phyloP scores from a whole-genome alignment of 108 stramenopile genomes.

The Nitzschia sp. region DNA sequence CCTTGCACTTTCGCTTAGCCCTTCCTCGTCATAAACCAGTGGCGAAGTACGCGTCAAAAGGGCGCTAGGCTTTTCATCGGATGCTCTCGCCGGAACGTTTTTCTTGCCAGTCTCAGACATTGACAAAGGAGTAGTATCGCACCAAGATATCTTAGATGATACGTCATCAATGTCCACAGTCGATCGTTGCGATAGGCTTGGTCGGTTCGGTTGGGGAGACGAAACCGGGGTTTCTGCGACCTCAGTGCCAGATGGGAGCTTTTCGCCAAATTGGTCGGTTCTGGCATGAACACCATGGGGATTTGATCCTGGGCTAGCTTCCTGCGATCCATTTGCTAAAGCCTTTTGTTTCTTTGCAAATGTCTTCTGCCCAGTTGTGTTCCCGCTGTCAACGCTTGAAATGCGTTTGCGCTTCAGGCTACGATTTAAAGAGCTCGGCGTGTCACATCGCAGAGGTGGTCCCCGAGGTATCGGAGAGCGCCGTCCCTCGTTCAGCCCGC shows the following conservation, averaged over 20 bases:
- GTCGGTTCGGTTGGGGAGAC: background rate
- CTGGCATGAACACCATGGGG: background rate
- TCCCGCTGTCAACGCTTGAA: no score
- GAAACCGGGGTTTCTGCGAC: background rate
- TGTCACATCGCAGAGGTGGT: conserved; percentile 1
- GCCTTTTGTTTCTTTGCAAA: conserved; percentile 1
- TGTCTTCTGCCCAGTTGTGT: no score
- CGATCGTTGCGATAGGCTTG: background rate
- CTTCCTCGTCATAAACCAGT: background rate
- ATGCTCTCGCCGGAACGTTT: no score
- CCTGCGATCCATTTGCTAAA: background rate
- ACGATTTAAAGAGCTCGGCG: conserved; percentile 1
- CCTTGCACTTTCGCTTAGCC: conserved; percentile 13
- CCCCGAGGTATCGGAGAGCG: background rate
- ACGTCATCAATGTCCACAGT: background rate
- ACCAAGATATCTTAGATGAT: no score
- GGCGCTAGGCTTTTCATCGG: background rate
- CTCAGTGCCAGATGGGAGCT: background rate
- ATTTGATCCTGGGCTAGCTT: background rate
- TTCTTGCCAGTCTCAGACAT: no score
- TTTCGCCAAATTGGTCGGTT: background rate
- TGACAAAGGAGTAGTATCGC: no score
- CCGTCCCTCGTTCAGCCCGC: background rate
- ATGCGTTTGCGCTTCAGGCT: background rate
- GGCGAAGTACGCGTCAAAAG: background rate